Percentiles rank a stretch among this genome's conserved stretches.
Conservation (phyloP, 345 rosid genomes). For the Eucalyptus victrix region DNA sequence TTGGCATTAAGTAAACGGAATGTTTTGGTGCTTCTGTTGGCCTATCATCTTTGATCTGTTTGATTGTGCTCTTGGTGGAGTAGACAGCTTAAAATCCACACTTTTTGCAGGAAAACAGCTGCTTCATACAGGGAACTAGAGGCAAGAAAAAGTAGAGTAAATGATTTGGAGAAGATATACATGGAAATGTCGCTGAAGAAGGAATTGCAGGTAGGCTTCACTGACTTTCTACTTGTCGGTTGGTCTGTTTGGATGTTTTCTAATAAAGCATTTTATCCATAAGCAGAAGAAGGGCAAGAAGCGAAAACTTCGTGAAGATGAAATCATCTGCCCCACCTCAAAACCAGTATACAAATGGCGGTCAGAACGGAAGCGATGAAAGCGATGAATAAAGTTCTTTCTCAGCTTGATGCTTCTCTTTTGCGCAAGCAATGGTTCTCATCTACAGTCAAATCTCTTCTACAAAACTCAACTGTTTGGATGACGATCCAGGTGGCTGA, state of each 20-base stretch:
- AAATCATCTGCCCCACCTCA: constrained; percentile 45
- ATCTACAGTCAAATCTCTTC: neutral
- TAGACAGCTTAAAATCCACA: neutral
- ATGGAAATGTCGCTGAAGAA: constrained; percentile 66
- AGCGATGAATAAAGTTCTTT: constrained; percentile 26
- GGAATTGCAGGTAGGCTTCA: constrained; percentile 57
- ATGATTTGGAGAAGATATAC: constrained; percentile 58
- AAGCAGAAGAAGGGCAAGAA: constrained; percentile 68
- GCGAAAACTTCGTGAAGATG: constrained; percentile 74
- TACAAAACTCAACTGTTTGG: neutral
- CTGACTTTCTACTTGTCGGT: neutral
- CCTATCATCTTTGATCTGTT: neutral
- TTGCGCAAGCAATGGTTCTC: neutral
- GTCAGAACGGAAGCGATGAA: constrained; percentile 71
- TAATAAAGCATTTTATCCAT: neutral
- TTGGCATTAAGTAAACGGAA: neutral
- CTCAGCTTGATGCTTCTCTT: neutral
- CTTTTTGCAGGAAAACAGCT: constrained; percentile 37
- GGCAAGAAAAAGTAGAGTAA: constrained; percentile 52
- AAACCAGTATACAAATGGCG: constrained; percentile 73
- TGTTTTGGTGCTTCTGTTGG: neutral
- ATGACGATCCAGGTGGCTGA: neutral
- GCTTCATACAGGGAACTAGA: constrained; percentile 68
- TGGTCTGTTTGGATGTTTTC: neutral
- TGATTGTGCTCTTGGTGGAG: neutral